Evolutionary conservation across 306 rosid species (phyloP).

Genomic region (Abrus precatorius): DNA sequence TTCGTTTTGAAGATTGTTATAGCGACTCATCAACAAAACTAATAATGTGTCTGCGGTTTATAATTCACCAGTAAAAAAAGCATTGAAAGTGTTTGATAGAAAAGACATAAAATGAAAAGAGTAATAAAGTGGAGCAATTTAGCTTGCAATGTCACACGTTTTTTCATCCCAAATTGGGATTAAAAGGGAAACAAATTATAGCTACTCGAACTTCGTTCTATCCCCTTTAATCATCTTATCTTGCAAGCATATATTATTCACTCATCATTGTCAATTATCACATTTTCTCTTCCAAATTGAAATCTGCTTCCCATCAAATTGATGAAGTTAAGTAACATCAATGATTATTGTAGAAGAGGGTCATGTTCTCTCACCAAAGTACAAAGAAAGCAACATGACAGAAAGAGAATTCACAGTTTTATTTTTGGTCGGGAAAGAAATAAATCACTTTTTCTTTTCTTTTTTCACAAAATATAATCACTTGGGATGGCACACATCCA

Average conservation of each 20-base stretch:
- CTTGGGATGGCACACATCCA: background rate
- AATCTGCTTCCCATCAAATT: background rate
- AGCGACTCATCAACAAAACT: background rate
- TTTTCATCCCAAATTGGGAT: background rate
- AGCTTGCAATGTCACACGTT: background rate
- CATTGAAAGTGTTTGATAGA: background rate
- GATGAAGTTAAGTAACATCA: background rate
- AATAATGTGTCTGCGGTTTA: background rate
- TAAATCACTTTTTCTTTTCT: background rate
- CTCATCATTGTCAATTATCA: slow-evolving; percentile 9
- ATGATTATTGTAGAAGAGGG: background rate
- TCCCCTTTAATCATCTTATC: background rate
- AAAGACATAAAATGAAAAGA: too few relatives aligned
- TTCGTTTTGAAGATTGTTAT: background rate
- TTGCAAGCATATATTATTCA: slow-evolving; percentile 15
- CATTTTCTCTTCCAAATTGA: slow-evolving; percentile 8
- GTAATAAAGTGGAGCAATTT: background rate
- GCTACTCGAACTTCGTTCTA: background rate
- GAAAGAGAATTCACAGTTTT: background rate
- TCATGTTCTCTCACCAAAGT: background rate
- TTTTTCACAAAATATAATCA: too few relatives aligned
- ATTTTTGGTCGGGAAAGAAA: slow-evolving; percentile 15
- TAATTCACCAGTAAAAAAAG: too few relatives aligned
- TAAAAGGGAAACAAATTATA: background rate
- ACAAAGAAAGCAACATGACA: slow-evolving; percentile 1